phyloP scores from a whole-genome alignment of 306 rosid species.

The Macrotyloma uniflorum region DNA sequence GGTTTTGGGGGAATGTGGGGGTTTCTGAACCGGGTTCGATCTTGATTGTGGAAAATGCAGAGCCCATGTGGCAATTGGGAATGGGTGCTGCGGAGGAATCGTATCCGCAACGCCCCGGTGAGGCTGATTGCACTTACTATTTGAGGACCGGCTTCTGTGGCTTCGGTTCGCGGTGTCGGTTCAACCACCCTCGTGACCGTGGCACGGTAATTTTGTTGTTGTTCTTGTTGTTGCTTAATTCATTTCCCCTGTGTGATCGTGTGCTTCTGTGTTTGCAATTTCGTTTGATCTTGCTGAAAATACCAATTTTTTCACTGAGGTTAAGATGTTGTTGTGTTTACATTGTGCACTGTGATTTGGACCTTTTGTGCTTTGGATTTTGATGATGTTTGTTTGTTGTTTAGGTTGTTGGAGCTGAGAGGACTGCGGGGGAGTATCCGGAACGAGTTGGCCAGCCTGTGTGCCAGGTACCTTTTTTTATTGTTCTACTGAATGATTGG shows the following conservation, averaged over 20 bases:
- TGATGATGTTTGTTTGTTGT: conserved; percentile 29
- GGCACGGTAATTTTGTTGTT: conserved; percentile 55
- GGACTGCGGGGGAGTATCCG: conserved; percentile 72
- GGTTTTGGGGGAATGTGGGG: conserved; percentile 48
- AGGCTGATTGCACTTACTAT: conserved; percentile 79
- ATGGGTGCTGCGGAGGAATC: conserved; percentile 61
- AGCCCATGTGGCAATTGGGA: conserved; percentile 70
- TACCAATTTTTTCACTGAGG: conserved; percentile 7
- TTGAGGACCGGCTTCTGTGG: conserved; percentile 94
- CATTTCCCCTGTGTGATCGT: conserved; percentile 40
- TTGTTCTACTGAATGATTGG: conserved; percentile 42
- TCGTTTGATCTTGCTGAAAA: conserved; percentile 45
- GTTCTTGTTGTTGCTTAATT: conserved; percentile 7
- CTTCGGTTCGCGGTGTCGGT: conserved; percentile 90
- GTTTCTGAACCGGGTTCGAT: conserved; percentile 51
- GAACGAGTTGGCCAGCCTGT: conserved; percentile 90
- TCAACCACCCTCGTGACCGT: conserved; percentile 92
- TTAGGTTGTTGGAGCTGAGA: conserved; percentile 78
- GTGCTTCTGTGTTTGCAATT: conserved; percentile 30
- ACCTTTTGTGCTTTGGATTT: conserved; percentile 29
- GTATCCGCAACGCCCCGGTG: conserved; percentile 86
- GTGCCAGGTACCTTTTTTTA: conserved; percentile 84
- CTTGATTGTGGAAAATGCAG: conserved; percentile 60
- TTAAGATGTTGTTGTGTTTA: conserved; percentile 34
- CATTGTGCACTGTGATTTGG: conserved; percentile 19